Percentiles rank a stretch among this genome's conserved stretches.
Evolutionary conservation across 345 rosid genomes (phyloP).

Genomic region (Theobroma cacao): DNA sequence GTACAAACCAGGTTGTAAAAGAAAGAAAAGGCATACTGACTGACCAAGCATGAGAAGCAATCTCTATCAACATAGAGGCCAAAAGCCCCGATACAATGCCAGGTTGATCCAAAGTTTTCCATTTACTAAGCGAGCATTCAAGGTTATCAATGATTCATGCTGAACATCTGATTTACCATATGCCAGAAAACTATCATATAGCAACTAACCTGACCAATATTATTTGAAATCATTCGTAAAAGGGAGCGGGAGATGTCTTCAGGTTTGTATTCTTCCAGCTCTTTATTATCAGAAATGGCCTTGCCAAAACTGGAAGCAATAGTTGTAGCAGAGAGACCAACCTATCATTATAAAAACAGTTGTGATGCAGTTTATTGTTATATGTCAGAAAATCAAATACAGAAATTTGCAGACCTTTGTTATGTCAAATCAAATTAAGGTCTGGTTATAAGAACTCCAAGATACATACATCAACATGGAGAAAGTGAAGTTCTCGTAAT

Average conservation of each 20-base stretch:
- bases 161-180: not conserved
- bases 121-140: not conserved
- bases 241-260: conserved; percentile 81
- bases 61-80: not conserved
- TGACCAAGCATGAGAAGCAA: not conserved
- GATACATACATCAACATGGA: not conserved
- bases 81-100: not conserved
- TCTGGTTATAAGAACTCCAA: conserved; percentile 1
- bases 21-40: not conserved
- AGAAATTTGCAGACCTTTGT: not conserved
- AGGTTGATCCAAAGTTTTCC: not conserved
- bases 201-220: conserved; percentile 70
- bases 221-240: conserved; percentile 81
- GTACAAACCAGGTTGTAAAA: no score
- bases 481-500: not conserved
- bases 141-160: not conserved
- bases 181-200: not conserved
- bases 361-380: not conserved
- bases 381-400: conserved; percentile 9
- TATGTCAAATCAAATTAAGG: not conserved
- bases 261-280: conserved; percentile 65
- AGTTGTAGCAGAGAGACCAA: conserved; percentile 71
- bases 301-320: conserved; percentile 92
- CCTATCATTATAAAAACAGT: conserved; percentile 33
- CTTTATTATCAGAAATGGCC: conserved; percentile 66